These are phyloP conservation scores for Stylosanthes scabra DNA, from an alignment of 331 rosid species.

Conservation along the genomic window DNA sequence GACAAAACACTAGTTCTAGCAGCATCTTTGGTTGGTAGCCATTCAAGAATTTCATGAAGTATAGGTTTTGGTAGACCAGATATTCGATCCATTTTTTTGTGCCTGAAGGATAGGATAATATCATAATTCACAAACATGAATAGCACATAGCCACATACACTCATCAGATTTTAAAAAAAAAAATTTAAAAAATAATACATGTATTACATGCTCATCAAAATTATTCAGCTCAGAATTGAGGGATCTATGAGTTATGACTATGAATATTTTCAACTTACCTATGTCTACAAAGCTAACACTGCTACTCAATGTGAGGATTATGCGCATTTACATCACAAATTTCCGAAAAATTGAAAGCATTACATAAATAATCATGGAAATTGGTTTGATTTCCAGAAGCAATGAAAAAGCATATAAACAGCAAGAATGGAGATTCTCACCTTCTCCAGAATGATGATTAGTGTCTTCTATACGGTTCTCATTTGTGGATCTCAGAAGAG, in stretches of 20 bases:
- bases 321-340: no score
- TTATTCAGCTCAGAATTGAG: not conserved
- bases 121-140: not conserved
- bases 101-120: not conserved
- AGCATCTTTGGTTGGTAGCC: constrained; percentile 32
- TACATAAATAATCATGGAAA: no score
- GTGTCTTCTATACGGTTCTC: no score
- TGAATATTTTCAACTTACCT: no score
- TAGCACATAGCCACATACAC: not conserved
- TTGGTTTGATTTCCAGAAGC: no score
- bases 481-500: no score
- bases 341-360: no score
- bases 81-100: constrained; percentile 23
- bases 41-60: constrained; percentile 28
- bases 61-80: constrained; percentile 16
- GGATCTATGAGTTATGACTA: not conserved
- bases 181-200: not conserved
- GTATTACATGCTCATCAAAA: not conserved
- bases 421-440: no score
- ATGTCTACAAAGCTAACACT: no score
- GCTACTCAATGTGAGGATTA: no score
- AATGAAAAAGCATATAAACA: no score
- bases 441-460: no score
- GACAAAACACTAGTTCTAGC: constrained; percentile 40
- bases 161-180: not conserved